Conservation (phyloP, 2,329 filamentous ascomycete genomes). For the Sclerotiophoma versabilis region DNA sequence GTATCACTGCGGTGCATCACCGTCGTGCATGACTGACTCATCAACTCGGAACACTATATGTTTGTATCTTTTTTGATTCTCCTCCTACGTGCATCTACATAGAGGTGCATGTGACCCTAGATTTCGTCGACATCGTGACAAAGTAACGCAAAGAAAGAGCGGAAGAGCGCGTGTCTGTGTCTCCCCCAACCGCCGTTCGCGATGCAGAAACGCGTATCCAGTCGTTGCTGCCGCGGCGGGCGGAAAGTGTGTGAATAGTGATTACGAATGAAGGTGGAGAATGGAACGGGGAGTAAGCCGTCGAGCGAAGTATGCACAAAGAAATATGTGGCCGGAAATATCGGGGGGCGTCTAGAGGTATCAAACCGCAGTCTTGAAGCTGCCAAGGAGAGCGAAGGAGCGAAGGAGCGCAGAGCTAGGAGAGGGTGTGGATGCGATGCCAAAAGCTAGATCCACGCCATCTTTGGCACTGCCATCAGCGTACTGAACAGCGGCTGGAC, state of each 20-base stretch:
- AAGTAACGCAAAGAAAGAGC: too few relatives aligned
- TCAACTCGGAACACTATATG: too few relatives aligned
- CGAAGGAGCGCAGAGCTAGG: neutral
- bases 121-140: too few relatives aligned
- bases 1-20: too few relatives aligned
- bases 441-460: slow-evolving; percentile 46
- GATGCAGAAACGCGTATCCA: too few relatives aligned
- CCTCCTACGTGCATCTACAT: neutral
- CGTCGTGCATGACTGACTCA: too few relatives aligned
- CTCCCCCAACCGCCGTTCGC: too few relatives aligned
- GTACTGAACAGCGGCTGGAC: slow-evolving; percentile 67
- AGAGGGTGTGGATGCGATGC: neutral
- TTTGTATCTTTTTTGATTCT: neutral
- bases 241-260: slow-evolving; percentile 3
- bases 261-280: slow-evolving; percentile 13
- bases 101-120: too few relatives aligned
- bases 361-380: neutral
- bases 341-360: slow-evolving; percentile 3
- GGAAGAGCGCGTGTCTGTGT: too few relatives aligned
- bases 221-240: too few relatives aligned
- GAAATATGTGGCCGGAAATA: neutral
- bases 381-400: neutral
- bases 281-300: neutral
- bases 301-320: slow-evolving; percentile 13
- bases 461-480: slow-evolving; percentile 32